Evolutionary conservation across 345 rosid species (phyloP), one percentile per base, ranked within the genome.

Genomic region (Lepidium sativum): DNA sequence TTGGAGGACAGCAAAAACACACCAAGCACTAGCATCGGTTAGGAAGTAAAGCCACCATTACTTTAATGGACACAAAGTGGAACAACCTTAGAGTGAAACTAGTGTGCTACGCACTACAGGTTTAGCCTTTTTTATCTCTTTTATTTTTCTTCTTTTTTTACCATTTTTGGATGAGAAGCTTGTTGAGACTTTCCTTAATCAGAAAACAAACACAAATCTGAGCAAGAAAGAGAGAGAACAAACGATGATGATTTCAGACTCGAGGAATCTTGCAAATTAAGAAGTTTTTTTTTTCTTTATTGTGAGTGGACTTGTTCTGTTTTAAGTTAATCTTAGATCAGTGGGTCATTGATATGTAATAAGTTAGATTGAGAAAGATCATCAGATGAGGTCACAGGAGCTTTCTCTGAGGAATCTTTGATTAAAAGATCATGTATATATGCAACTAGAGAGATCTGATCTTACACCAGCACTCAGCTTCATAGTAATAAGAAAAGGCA

Each of bases 1-100:
- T 50, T 72, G 66, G 65, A 57, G 57, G 66, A 57, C 54, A 65
- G 65, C 53, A 71, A 21, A 47, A 63, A 20, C 38, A 63, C 70
- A 48, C 9, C 51, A 56, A 48, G 76, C 76, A 72, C 71, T 59
- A 65, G 38, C 61, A 65, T 43, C 71, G 76, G 76, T 57, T 58
- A 65, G 67, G n/a, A 72, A 72, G 50, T 20, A 65, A 72, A 72
- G 71, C 41, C 47, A 56, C 57, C 69, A 62, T 54, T 63, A 48
- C 63, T 62, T 70, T 54, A 40, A 49, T 40, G 65, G 42, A 60
- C 18, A 54, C 49, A 71, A 63, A 71, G 75, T 61, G 63, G 63
- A 61, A 29, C 11, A n/a, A n/a, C 41, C 48, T 5, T 53, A 42
- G 50, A 33, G 60, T 17, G 51, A 25, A 25, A 4, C 29, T 18